Evolutionary conservation across 257 asterid species (phyloP).

Genomic region (Ilex asprella): DNA sequence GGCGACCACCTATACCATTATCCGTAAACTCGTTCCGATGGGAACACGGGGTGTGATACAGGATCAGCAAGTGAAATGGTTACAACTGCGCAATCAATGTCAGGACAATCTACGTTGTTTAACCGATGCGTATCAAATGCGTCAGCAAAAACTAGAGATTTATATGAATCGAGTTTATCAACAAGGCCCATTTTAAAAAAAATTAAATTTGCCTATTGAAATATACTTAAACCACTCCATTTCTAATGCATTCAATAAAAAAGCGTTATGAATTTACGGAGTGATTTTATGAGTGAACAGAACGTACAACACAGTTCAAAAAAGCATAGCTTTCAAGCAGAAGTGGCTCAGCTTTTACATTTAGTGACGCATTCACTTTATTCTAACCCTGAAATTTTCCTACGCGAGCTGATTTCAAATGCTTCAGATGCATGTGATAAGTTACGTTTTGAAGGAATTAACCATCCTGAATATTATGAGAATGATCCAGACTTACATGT

Average conservation of each 20-base stretch:
- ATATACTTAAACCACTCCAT: not conserved
- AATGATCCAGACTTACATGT: not conserved
- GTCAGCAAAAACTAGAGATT: not conserved
- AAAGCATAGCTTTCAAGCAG: not conserved
- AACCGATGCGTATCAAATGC: not conserved
- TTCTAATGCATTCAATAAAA: not conserved
- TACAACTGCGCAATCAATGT: not conserved
- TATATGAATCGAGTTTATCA: too few species aligned
- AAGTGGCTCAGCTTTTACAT: not conserved
- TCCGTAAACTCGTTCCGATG: not conserved
- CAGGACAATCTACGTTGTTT: not conserved
- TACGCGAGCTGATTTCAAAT: not conserved
- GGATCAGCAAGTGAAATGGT: not conserved
- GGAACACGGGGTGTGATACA: not conserved
- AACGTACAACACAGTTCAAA: too few species aligned
- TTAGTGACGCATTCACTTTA: not conserved
- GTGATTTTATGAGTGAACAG: not conserved
- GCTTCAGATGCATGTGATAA: not conserved
- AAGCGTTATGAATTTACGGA: not conserved
- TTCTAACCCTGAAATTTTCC: not conserved
- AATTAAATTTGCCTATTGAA: not conserved
- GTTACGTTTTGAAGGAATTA: not conserved
- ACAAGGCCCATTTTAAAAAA: too few species aligned
- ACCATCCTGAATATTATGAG: not conserved
- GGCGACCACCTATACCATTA: not conserved